Base-by-base conservation (phyloP, 192 early-diverging fungal genomes). In the Diversispora eburnea region DNA sequence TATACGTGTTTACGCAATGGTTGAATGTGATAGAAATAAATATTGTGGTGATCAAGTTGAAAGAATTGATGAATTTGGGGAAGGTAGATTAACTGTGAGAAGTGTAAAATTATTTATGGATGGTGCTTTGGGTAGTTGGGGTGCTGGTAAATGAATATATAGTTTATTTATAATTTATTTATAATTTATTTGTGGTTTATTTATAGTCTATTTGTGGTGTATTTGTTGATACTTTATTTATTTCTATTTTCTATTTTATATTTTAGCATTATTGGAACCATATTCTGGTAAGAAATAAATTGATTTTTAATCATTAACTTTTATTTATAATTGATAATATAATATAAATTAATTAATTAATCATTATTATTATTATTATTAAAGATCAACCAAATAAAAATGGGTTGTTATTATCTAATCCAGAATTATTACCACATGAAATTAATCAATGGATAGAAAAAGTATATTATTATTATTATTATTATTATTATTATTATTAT, bases 61-160 rank as follows among this genome's bases (percentile, higher is more conserved):
- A 15, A 56, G 25, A 72, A 58, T 61, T 41, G 51, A 81, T 22
- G 55, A 52, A 8, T 59, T 55, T 41, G 54, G 68, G n/a, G 64
- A 82, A 17, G 77, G 76, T 45, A 77, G 61, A 49, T 48, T 82
- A 15, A 54, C 43, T 8, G 77, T 88, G 3, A 47, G 76, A 25
- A 73, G 77, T 13, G 87, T 88, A 48, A 88, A 88, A 67, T 65
- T 88, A 15, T 76, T 88, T 68, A 62, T 85, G 67, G 87, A 88
- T 74, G 87, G 87, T 3, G 87, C 87, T 5, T 67, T 88, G 15
- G 87, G 87, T 17, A 78, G 77, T 48, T 88, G 86, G 86, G 87
- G 86, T 42, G 87, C 86, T 8, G 76, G 81, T 33, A 67, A 79
- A 72, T 49, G 70, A 48, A 75, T 60, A 66, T 22, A 48, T 46